Percentiles rank a stretch among this genome's conserved stretches.
phyloP scores from a whole-genome alignment of 768 basidiomycete species.

The Pleurotus djamor region DNA sequence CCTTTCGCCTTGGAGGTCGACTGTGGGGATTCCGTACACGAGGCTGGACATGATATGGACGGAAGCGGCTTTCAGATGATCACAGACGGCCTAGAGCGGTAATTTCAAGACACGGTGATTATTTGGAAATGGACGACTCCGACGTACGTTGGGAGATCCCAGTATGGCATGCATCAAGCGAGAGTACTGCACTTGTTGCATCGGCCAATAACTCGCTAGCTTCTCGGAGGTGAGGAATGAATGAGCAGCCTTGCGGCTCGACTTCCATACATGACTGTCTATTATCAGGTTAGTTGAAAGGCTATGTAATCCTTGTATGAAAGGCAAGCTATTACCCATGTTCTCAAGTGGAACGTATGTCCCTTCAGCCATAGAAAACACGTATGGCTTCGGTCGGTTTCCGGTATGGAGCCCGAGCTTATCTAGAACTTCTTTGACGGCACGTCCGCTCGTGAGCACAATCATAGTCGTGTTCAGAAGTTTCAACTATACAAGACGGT shows the following conservation, averaged over 20 bases:
- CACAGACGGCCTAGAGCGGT: constrained; percentile 12
- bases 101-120: background rate
- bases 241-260: constrained; percentile 15
- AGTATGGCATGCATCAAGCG: constrained; percentile 12
- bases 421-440: constrained; percentile 19
- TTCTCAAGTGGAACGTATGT: constrained; percentile 9
- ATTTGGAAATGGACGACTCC: background rate
- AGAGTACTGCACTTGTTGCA: constrained; percentile 18
- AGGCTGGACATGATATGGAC: constrained; percentile 27
- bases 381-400: constrained; percentile 16
- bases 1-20: constrained; percentile 22
- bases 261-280: constrained; percentile 17
- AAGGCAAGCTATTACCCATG: background rate
- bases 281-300: background rate
- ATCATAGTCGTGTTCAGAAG: constrained; percentile 18
- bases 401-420: constrained; percentile 14
- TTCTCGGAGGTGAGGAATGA: constrained; percentile 13
- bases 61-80: constrained; percentile 24
- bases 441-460: constrained; percentile 16
- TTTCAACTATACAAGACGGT: constrained; percentile 4
- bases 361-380: constrained; percentile 14
- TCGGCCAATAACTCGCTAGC: constrained; percentile 11
- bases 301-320: background rate
- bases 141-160: constrained; percentile 9
- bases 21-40: constrained; percentile 25